phyloP scores from a whole-genome alignment of 164 flowering plant genomes.

The Buxus sempervirens region DNA sequence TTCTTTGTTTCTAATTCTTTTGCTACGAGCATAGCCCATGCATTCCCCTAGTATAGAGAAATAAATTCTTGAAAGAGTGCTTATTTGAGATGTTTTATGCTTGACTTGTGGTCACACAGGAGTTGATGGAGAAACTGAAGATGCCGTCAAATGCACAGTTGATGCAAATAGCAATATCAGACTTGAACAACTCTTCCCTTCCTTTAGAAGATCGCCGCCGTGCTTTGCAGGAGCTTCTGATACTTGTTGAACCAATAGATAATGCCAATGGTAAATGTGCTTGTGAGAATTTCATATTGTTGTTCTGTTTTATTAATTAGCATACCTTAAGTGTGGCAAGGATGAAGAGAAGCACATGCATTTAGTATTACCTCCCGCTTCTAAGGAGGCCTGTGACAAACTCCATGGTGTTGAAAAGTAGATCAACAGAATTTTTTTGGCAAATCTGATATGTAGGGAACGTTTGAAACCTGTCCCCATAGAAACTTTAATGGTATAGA shows the following conservation, averaged over 20 bases:
- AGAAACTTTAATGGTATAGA: too few relatives aligned
- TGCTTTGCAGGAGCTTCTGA: constrained; percentile 72
- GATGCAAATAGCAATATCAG: constrained; percentile 78
- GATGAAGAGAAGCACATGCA: background rate
- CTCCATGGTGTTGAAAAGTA: too few relatives aligned
- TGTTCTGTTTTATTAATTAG: background rate
- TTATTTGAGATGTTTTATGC: constrained; percentile 2
- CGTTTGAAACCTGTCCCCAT: too few relatives aligned
- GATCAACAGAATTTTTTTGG: background rate
- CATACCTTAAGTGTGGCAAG: background rate
- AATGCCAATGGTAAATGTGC: constrained; percentile 77
- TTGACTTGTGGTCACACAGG: constrained; percentile 37
- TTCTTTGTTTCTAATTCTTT: too few relatives aligned
- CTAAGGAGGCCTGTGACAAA: background rate
- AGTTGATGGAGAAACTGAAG: constrained; percentile 65
- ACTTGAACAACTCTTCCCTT: constrained; percentile 67
- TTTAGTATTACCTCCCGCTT: background rate
- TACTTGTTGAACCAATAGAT: constrained; percentile 88
- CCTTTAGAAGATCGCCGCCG: constrained; percentile 66
- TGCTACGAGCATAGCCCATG: too few relatives aligned
- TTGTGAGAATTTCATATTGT: background rate
- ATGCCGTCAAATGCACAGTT: constrained; percentile 88
- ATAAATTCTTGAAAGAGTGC: background rate
- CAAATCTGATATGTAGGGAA: background rate
- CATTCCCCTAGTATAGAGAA: too few relatives aligned